These are phyloP conservation scores for Cystobasidium pallidum DNA, from an alignment of 1,284 basidiomycete genomes.

Conservation along the genomic window DNA sequence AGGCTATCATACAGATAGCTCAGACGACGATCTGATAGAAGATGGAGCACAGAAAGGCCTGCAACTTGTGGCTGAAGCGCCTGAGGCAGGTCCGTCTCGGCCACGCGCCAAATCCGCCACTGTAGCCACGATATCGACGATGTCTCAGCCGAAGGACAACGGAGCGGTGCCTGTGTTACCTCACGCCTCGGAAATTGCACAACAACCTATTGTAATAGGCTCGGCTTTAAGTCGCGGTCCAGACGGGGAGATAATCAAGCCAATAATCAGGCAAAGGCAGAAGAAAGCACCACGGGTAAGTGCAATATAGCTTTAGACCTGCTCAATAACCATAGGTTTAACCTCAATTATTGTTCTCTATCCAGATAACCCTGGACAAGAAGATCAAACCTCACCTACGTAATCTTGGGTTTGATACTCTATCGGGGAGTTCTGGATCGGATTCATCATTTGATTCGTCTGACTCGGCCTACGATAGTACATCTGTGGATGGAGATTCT, in stretches of 20 bases:
- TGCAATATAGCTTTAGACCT: neutral
- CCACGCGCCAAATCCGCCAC: neutral
- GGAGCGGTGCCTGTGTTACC: neutral
- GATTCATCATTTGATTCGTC: constrained; percentile 46
- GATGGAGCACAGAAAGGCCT: neutral
- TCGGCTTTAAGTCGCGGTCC: constrained; percentile 6
- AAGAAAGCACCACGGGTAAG: constrained; percentile 34
- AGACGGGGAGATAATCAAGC: constrained; percentile 31
- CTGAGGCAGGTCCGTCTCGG: constrained; percentile 25
- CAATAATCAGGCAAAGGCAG: constrained; percentile 14
- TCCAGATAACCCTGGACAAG: constrained; percentile 19
- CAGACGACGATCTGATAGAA: constrained; percentile 9
- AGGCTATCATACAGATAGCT: constrained; percentile 45
- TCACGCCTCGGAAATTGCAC: no score
- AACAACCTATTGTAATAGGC: neutral
- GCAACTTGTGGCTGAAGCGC: neutral
- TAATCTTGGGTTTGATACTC: constrained; percentile 13
- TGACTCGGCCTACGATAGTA: constrained; percentile 43
- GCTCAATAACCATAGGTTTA: neutral
- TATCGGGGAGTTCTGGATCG: constrained; percentile 25
- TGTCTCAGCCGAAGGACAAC: neutral
- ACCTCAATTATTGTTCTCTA: neutral
- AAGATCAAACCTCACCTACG: constrained; percentile 23
- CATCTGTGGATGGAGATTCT: constrained; percentile 22
- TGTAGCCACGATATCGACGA: neutral